Percentiles rank a stretch among this genome's conserved stretches.
Evolutionary conservation across 2,329 filamentous ascomycete species (phyloP).

Genomic region (Verticillium longisporum): DNA sequence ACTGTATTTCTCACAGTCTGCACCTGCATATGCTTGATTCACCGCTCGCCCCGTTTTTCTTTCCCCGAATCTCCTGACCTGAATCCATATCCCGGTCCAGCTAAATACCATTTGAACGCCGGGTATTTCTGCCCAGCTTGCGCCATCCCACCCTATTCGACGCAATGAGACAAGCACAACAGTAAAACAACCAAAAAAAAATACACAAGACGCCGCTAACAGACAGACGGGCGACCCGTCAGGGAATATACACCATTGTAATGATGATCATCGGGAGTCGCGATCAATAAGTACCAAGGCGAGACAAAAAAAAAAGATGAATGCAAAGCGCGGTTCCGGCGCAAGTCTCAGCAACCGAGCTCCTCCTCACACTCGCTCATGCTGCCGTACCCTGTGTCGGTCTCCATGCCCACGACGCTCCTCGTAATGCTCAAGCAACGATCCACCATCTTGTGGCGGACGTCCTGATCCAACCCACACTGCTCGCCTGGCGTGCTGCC

Average conservation of each 20-base stretch:
- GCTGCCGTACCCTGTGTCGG: constrained; percentile 53
- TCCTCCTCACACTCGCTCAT: constrained; percentile 43
- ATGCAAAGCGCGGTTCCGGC: background rate
- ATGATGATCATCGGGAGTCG: background rate
- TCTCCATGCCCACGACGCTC: constrained; percentile 51
- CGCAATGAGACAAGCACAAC: background rate
- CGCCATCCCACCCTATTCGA: background rate
- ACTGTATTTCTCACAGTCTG: background rate
- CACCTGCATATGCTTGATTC: background rate
- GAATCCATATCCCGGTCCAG: background rate
- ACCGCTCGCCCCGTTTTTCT: background rate
- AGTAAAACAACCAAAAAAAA: background rate
- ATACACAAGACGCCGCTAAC: background rate
- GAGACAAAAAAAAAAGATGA: background rate
- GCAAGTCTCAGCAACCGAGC: constrained; percentile 9
- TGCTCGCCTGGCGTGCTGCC: constrained; percentile 44
- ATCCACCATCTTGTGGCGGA: constrained; percentile 48
- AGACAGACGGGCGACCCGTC: background rate
- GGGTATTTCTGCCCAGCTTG: background rate
- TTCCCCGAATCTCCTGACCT: background rate
- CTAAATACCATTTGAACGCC: background rate
- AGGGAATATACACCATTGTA: background rate
- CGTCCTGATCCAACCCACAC: constrained; percentile 40
- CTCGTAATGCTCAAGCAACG: constrained; percentile 50
- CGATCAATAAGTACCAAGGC: background rate